Evolutionary conservation across 768 basidiomycete genomes (phyloP).

Genomic region (Roridomyces roridus): DNA sequence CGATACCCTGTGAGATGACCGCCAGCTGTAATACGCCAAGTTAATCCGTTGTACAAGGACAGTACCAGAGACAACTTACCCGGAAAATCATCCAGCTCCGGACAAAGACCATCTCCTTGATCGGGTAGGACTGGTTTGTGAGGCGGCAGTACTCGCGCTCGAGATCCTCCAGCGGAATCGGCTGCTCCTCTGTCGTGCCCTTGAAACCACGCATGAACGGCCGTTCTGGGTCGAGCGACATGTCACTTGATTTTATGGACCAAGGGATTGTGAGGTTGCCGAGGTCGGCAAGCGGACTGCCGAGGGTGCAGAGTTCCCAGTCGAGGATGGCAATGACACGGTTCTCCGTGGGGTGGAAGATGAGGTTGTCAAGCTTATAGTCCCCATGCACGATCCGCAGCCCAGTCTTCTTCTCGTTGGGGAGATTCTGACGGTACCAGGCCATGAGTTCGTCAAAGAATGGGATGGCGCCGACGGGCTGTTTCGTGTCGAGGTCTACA

Average conservation of each 20-base stretch:
- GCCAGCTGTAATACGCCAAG: conserved; percentile 70
- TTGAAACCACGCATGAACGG: conserved; percentile 65
- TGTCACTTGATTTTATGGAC: conserved; percentile 55
- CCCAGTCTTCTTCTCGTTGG: conserved; percentile 77
- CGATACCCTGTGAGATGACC: conserved; percentile 89
- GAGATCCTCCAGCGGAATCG: conserved; percentile 72
- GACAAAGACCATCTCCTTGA: conserved; percentile 79
- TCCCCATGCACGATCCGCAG: conserved; percentile 95
- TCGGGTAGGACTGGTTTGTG: conserved; percentile 72
- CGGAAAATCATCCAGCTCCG: conserved; percentile 88
- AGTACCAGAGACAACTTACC: no score
- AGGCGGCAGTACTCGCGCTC: conserved; percentile 83
- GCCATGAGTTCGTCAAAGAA: conserved; percentile 70
- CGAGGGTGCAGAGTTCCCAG: conserved; percentile 97
- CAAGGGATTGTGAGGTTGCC: conserved; percentile 91
- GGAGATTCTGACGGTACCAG: conserved; percentile 80
- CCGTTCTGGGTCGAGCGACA: conserved; percentile 35
- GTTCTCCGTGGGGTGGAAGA: conserved; percentile 93
- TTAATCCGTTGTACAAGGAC: no score
- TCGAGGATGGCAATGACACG: conserved; percentile 94
- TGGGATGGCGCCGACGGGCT: conserved; percentile 74
- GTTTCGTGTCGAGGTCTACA: conserved; percentile 67
- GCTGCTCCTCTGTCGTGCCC: conserved; percentile 57
- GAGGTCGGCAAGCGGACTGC: conserved; percentile 91
- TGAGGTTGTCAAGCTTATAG: conserved; percentile 96